Conservation (phyloP, 2,329 filamentous ascomycete species). For the Aspergillus tanneri region DNA sequence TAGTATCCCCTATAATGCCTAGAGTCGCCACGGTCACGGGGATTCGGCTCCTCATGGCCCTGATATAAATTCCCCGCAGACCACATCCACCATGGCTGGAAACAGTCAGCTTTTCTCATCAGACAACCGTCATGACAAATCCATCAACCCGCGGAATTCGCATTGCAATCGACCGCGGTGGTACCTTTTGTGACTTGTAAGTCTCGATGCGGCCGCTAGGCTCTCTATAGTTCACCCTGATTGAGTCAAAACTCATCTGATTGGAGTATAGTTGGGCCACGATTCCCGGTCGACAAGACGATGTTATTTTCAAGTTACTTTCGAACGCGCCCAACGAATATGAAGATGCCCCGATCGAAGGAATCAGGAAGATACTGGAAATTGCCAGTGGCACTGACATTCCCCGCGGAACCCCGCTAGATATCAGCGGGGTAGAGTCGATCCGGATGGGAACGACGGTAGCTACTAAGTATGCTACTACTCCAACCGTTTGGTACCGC, state of each 20-base stretch:
- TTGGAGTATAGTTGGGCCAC: not conserved
- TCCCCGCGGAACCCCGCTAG: conserved; percentile 16
- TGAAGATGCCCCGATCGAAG: conserved; percentile 60
- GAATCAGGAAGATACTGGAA: conserved; percentile 18
- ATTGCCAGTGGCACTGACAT: conserved; percentile 8
- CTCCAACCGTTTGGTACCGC: too few species aligned
- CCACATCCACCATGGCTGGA: too few species aligned
- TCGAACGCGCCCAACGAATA: conserved; percentile 87
- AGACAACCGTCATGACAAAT: too few species aligned
- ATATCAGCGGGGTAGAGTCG: conserved; percentile 19
- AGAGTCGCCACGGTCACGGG: too few species aligned
- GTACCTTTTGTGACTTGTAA: conserved; percentile 19
- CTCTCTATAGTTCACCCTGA: too few species aligned
- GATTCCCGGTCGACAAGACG: conserved; percentile 28
- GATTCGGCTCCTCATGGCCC: too few species aligned
- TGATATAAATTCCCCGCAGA: too few species aligned
- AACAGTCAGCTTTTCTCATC: too few species aligned
- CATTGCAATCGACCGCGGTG: conserved; percentile 41
- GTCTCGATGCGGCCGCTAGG: too few species aligned
- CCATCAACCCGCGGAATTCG: not conserved
- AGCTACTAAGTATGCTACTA: conserved; percentile 62
- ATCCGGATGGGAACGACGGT: conserved; percentile 93
- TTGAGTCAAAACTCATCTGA: too few species aligned
- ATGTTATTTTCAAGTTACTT: conserved; percentile 77
- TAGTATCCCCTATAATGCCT: too few species aligned